Evolutionary conservation across 176 grass and related monocot genomes (phyloP), one percentile per base, ranked within the genome.

Genomic region (Pharus latifolius): DNA sequence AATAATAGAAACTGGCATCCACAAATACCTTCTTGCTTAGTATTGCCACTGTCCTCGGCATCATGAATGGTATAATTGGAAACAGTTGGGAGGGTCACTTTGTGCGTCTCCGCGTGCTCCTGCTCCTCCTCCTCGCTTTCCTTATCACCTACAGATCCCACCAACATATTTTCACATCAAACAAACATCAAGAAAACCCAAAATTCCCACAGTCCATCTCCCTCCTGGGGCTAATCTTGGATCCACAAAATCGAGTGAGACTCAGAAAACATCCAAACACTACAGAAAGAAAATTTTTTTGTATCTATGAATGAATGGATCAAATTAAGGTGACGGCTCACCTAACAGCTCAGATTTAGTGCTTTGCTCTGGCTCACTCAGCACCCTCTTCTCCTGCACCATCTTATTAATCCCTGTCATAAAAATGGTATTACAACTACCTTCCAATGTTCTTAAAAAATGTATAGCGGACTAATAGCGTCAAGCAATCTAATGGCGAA

Each of bases 51-150:
- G 31, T 79, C 81, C n/a, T 82, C 76, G n/a, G 78, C 47, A 17
- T 96, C 92, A 64, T 59, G 81, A 54, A 96, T 86, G 16, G 92
- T 96, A 18, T 96, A 91, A 56, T 91, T 96, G 3, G 92, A 91
- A 44, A 96, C 82, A 38, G 91, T 96, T 37, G 84, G 91, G 15
- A 96, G 75, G 29, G 84, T 88, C 19, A 96, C 47, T 63, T 81
- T 90, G 83, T 73, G 78, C 68, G 85, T 78, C 30, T 63, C 63
- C 18, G 75, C 63, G 42, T 88, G 76, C 47, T 79, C 76, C 17
- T 49, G 68, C 37, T 77, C 60, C 40, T 53, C 18, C 17, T 37
- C 40, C 70, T 74, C 71, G 31, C 33, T 68, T 40, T 44, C 63
- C 17, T 76, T 75, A 22, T 71, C 56, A 16, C 6, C 50, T 57